phyloP scores from a whole-genome alignment of 441 rosid species.

The Corymbia calophylla region DNA sequence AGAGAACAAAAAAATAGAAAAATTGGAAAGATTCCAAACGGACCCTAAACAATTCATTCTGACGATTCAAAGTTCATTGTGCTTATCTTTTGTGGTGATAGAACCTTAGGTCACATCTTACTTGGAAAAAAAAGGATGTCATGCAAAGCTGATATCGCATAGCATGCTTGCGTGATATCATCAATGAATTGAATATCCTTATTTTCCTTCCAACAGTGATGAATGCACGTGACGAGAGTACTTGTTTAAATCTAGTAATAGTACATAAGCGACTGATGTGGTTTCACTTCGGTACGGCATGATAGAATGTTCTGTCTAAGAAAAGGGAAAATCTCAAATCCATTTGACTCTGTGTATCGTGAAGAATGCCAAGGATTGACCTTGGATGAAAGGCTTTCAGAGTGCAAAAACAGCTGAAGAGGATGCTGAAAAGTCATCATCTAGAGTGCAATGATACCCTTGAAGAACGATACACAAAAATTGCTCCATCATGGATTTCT shows the following conservation, averaged over 20 bases:
- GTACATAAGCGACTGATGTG: fast-evolving
- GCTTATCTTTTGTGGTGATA: neutral
- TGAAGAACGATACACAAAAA: neutral
- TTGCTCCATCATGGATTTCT: neutral
- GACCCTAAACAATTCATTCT: neutral
- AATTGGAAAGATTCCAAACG: too few species aligned
- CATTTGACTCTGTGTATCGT: neutral
- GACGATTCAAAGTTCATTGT: neutral
- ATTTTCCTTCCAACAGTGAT: neutral
- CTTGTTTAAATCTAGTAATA: neutral
- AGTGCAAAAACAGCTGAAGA: neutral
- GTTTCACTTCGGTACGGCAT: fast-evolving
- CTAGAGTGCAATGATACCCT: neutral
- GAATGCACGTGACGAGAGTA: neutral
- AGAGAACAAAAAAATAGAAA: too few species aligned
- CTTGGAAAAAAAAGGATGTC: neutral
- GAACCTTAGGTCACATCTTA: neutral
- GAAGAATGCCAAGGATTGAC: neutral
- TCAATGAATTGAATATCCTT: neutral
- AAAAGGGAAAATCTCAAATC: neutral
- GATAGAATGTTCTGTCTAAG: neutral
- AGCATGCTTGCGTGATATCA: neutral
- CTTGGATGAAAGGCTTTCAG: neutral
- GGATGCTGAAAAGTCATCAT: neutral
- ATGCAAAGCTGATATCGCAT: neutral